A percentile compares a stretch with the other conserved stretches of the same genome.
Conservation (phyloP, 1,284 basidiomycete genomes). For the Irpex sp. region DNA sequence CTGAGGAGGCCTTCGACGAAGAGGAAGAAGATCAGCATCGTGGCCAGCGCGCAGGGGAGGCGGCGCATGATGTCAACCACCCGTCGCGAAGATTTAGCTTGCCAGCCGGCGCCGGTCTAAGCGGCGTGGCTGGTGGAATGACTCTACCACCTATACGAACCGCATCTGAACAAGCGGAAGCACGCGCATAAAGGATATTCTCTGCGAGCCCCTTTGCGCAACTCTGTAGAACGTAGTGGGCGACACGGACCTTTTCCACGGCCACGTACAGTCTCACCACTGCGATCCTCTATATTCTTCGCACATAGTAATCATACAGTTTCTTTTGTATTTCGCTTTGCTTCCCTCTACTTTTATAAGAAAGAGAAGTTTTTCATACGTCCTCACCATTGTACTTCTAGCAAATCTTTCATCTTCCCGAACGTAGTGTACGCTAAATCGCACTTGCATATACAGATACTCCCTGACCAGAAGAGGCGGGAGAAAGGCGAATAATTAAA, state of each 20-base stretch:
- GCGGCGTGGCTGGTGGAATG: neutral
- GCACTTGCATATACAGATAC: neutral
- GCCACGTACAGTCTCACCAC: neutral
- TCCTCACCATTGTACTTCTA: neutral
- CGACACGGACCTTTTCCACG: too few species aligned
- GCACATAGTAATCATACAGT: neutral
- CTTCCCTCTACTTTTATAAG: neutral
- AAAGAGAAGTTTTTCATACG: neutral
- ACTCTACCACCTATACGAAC: neutral
- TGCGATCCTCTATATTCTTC: neutral
- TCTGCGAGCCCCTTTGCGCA: neutral
- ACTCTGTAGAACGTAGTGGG: too few species aligned
- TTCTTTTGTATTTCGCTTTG: neutral
- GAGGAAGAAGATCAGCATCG: conserved; percentile 16
- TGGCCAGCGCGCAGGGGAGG: neutral
- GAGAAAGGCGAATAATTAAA: neutral
- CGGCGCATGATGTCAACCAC: neutral
- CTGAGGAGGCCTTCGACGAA: conserved; percentile 22
- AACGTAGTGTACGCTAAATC: neutral
- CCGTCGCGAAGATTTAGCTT: neutral
- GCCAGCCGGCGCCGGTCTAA: neutral
- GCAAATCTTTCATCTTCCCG: neutral
- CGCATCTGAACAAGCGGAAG: neutral
- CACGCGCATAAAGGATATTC: neutral
- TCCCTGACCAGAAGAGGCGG: neutral